A percentile compares a stretch with the other conserved stretches of the same genome.
These are phyloP conservation scores for Penicillium paxilli DNA, from an alignment of 495 filamentous ascomycete genomes.

Conservation along the genomic window DNA sequence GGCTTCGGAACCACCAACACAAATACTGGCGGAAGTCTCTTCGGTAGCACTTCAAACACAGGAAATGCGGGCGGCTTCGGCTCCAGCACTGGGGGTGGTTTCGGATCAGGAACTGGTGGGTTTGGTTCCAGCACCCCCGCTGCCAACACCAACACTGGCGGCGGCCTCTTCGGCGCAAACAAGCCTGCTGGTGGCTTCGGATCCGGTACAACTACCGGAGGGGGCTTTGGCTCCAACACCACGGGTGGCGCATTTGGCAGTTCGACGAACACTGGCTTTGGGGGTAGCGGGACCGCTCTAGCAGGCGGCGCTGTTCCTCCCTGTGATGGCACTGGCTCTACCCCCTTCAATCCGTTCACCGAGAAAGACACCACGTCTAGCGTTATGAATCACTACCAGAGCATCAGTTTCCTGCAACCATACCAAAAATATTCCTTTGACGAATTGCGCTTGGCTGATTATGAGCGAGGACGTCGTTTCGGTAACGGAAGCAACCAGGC, in stretches of 20 bases:
- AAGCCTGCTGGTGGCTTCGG: slow-evolving; percentile 33
- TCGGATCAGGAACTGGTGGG: slow-evolving; percentile 28
- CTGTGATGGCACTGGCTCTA: slow-evolving; percentile 70
- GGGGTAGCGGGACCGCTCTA: slow-evolving; percentile 50
- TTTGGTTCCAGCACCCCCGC: slow-evolving; percentile 48
- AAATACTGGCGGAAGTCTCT: slow-evolving; percentile 43
- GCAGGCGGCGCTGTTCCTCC: slow-evolving; percentile 36
- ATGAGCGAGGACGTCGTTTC: slow-evolving; percentile 77
- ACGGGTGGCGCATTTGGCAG: slow-evolving; percentile 21
- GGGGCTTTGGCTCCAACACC: slow-evolving; percentile 20
- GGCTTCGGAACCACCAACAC: slow-evolving; percentile 52
- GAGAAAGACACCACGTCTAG: slow-evolving; percentile 74
- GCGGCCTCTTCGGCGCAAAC: slow-evolving; percentile 52
- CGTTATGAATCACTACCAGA: slow-evolving; percentile 77
- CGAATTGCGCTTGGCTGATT: slow-evolving; percentile 87
- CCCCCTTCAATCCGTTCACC: slow-evolving; percentile 69
- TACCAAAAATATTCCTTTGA: slow-evolving; percentile 90
- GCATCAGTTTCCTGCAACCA: slow-evolving; percentile 78
- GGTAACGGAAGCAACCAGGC: slow-evolving; percentile 79
- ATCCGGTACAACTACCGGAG: slow-evolving; percentile 13
- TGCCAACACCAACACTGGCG: slow-evolving; percentile 34
- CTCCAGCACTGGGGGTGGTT: slow-evolving; percentile 23
- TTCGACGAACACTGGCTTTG: slow-evolving; percentile 41
- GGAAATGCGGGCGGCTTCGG: slow-evolving; percentile 52
- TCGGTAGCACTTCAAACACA: slow-evolving; percentile 47